Base-by-base conservation (phyloP, 2,329 filamentous ascomycete species). In the Capronia americana region DNA sequence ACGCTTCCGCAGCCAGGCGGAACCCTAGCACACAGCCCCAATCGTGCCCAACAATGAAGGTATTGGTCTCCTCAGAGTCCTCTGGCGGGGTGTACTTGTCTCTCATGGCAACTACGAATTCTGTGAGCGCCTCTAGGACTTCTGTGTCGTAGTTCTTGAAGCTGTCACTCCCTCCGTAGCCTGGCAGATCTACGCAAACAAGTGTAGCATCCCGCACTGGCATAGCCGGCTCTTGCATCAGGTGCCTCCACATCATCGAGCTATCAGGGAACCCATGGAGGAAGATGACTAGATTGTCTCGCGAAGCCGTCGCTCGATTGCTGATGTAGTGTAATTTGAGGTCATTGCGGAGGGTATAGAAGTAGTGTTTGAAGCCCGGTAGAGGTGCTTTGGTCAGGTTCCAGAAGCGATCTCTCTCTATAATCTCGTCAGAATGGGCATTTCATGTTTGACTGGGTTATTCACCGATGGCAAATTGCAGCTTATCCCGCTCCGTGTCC, bases 231-330 rank as follows among this genome's bases (percentile, higher is more conserved):
- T 80, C 81, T 46, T 75, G 74, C 23, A 87, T 75, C 26, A 85
- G 74, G 58, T 82, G 76, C 54, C 80, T 79, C 84, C 85, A 88
- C 59, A 87, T 75, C 11, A 82, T 78, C 75, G 80, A 86, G 63
- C 84, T 86, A 70, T 88, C 86, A 6, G 86, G 86, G 65, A 87
- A 88, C 44, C 86, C 86, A 73, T 88, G 86, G 20, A 87, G 76
- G 70, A 87, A 84, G 48, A 87, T 79, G 26, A 85, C 78, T 17
- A 87, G 74, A 66, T 24, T 69, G 41, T 61, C 65, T 66, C 58
- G 26, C 55, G 67, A 71, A 63, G 61, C 74, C 75, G 67, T 53
- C 70, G 69, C 59, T 68, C 78, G 67, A 71, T 77, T 84, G 71
- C 78, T 78, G 61, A 87, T 76, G 70, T 87, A 87, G 73, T 88